Evolutionary conservation across 2,329 filamentous ascomycete species (phyloP).

Genomic region (Chaetomium sp.): DNA sequence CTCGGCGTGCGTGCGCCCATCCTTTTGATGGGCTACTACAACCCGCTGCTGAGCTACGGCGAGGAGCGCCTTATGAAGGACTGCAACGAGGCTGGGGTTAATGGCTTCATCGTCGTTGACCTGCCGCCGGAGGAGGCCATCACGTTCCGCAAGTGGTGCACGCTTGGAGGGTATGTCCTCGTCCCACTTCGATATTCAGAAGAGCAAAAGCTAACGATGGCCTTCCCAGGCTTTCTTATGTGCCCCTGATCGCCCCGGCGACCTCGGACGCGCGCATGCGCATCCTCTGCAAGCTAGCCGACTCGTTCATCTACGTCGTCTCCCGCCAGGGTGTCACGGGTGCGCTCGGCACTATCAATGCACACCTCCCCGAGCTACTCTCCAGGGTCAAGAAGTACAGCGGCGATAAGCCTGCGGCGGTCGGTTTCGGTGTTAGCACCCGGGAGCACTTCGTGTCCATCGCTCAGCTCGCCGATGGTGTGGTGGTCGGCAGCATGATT

Average conservation of each 20-base stretch:
- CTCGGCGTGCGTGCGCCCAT: slow-evolving; percentile 80
- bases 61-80: slow-evolving; percentile 87
- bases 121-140: slow-evolving; percentile 94
- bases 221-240: slow-evolving; percentile 74
- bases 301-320: slow-evolving; percentile 98
- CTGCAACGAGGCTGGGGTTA: slow-evolving; percentile 80
- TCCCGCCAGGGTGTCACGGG: slow-evolving; percentile 94
- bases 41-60: slow-evolving; percentile 90
- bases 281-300: slow-evolving; percentile 91
- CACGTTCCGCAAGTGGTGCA: slow-evolving; percentile 84
- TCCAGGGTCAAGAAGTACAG: slow-evolving; percentile 89
- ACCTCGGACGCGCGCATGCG: slow-evolving; percentile 94
- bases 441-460: slow-evolving; percentile 90
- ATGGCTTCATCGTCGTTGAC: slow-evolving; percentile 96
- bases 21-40: slow-evolving; percentile 98
- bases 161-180: slow-evolving; percentile 65
- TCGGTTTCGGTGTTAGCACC: slow-evolving; percentile 96
- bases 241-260: slow-evolving; percentile 92
- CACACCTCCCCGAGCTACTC: slow-evolving; percentile 78
- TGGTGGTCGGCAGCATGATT: slow-evolving; percentile 96
- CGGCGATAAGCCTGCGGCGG: slow-evolving; percentile 83
- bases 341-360: slow-evolving; percentile 79
- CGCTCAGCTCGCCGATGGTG: slow-evolving; percentile 82
- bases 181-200: neutral
- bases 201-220: slow-evolving; percentile 14